These are phyloP conservation scores for Boletus vinaceobasis DNA, from an alignment of 768 basidiomycete species.

Conservation along the genomic window DNA sequence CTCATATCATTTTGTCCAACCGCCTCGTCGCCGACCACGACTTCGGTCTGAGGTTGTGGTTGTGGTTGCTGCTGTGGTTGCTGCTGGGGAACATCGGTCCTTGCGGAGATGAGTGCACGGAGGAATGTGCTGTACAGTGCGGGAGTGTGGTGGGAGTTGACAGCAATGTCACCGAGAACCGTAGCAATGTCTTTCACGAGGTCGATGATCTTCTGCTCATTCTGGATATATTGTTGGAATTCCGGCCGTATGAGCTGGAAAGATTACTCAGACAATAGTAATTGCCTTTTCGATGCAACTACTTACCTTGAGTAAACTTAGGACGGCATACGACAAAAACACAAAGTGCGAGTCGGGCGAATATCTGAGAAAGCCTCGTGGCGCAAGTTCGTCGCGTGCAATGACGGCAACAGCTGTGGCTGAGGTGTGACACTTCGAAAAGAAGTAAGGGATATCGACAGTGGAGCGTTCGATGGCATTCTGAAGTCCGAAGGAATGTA, in stretches of 20 bases:
- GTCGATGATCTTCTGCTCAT: constrained; percentile 66
- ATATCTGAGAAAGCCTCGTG: constrained; percentile 74
- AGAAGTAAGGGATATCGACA: constrained; percentile 80
- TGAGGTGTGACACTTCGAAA: constrained; percentile 69
- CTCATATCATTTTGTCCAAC: constrained; percentile 27
- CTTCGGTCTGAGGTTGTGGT: constrained; percentile 19
- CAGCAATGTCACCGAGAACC: constrained; percentile 72
- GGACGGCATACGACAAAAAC: constrained; percentile 86
- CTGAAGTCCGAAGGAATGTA: constrained; percentile 96
- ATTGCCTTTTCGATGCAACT: not conserved
- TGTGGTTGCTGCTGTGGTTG: constrained; percentile 5
- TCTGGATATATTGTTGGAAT: constrained; percentile 71
- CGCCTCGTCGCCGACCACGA: constrained; percentile 16
- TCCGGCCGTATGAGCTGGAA: constrained; percentile 76
- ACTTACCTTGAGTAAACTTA: constrained; percentile 85
- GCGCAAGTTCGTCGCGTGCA: constrained; percentile 76
- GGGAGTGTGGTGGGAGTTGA: constrained; percentile 81
- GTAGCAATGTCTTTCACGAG: constrained; percentile 81
- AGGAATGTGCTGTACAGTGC: constrained; percentile 85
- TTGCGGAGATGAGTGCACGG: constrained; percentile 66
- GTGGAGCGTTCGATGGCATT: constrained; percentile 82
- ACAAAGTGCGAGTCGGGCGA: constrained; percentile 91
- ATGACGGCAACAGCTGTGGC: constrained; percentile 68
- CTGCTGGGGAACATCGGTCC: constrained; percentile 31
- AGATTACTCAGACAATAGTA: constrained; percentile 11